Percentiles rank a stretch among this genome's conserved stretches.
Evolutionary conservation across 106 monocot species (phyloP).

Genomic region (Hemerocallis citrina): DNA sequence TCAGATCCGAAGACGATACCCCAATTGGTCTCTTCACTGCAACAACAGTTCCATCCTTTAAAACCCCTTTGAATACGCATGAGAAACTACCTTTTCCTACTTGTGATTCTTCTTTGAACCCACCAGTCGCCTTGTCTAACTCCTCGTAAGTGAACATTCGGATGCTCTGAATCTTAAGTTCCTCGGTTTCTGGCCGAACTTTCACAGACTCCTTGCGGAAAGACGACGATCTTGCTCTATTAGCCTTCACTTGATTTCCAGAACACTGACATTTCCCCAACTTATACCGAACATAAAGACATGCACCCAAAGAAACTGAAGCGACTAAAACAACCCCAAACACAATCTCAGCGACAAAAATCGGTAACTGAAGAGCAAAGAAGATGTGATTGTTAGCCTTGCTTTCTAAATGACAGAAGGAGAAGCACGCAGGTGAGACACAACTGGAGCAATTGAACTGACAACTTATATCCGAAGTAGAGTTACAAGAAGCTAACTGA

Average conservation of each 20-base stretch:
- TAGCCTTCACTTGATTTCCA: conserved; percentile 8
- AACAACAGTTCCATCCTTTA: conserved; percentile 84
- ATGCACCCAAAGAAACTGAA: conserved; percentile 38
- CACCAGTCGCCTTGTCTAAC: conserved; percentile 70
- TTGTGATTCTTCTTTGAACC: conserved; percentile 79
- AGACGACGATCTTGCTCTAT: conserved; percentile 18
- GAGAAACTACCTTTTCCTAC: conserved; percentile 97
- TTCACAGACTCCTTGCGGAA: conserved; percentile 51
- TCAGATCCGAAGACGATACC: conserved; percentile 40
- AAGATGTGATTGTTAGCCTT: conserved; percentile 8
- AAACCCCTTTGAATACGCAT: conserved; percentile 84
- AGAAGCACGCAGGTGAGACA: conserved; percentile 34
- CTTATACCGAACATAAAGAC: conserved; percentile 51
- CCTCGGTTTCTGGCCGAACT: conserved; percentile 47
- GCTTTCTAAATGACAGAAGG: conserved; percentile 27
- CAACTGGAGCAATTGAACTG: conserved; percentile 60
- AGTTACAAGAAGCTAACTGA: conserved; percentile 32
- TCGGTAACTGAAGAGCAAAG: conserved; percentile 45
- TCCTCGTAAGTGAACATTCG: conserved; percentile 84
- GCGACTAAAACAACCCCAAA: conserved; percentile 49
- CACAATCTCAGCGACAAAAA: conserved; percentile 71
- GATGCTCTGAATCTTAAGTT: conserved; percentile 65
- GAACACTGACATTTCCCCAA: conserved; percentile 44
- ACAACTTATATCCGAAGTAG: conserved; percentile 51
- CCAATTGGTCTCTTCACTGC: conserved; percentile 77